Base-by-base conservation (phyloP, 768 basidiomycete genomes). In the Boletellus ananas region DNA sequence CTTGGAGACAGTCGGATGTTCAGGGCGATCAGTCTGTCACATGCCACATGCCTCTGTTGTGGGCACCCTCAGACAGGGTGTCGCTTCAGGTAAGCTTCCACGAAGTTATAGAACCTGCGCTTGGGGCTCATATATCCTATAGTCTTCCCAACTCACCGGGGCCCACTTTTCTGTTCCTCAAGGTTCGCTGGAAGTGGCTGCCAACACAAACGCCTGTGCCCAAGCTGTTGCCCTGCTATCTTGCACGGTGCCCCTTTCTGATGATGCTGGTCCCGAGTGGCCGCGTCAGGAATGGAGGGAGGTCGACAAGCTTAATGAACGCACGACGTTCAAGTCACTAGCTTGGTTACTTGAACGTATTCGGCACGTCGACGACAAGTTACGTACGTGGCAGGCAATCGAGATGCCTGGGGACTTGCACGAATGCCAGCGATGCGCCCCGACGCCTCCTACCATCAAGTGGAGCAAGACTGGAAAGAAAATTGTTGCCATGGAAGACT, bases 281-380 rank as follows among this genome's bases (percentile, higher is more conserved):
- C 81, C 87, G 6, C 74, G 73, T 27, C 81, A 78, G 12, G 53
- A 60, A 6, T 96, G 90, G 91, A 72, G 69, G 36, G 87, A 92
- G 58, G 81, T 97, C 38, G 91, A 95, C 66, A 86, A 89, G 57
- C 74, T 91, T 9, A 86, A 94, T 58, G 90, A 95, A 62, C 84
- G 93, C 4, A 72, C 79, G 11, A 85, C 83, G 1, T 95, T 94
- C 74, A 81, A 80, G 53, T 75, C 84, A 5, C 64, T 95, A 14
- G 87, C 92, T 2, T 97, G 94, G 94, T 70, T 96, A 17, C 72
- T 91, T 20, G 90, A 94, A 62, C 82, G 91, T 43, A 78, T 94
- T 53, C 83, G 88, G 12, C 80, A 84, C 50, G 79, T 92, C 49
- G 80, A 86, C 20, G 81, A 81, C 34, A 71, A 78, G 50, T 79